phyloP scores from a whole-genome alignment of 495 filamentous ascomycete genomes.

The Trichoderma reesei region DNA sequence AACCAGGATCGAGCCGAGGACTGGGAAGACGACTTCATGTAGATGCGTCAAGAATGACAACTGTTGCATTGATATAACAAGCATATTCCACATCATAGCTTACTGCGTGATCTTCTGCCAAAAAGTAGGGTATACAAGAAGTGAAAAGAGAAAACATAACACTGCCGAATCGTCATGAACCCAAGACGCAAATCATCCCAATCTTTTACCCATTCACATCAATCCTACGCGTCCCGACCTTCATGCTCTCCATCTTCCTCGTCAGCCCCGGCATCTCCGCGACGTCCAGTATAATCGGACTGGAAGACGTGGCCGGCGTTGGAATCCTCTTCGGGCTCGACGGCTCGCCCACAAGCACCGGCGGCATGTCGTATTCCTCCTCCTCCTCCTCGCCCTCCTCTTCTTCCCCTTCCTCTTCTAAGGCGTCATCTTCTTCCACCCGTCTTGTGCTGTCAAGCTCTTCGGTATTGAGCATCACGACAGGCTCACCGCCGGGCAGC shows the following conservation, averaged over 20 bases:
- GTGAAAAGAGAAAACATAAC: not conserved
- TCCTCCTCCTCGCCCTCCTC: not conserved
- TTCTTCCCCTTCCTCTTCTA: not conserved
- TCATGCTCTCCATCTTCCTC: not conserved
- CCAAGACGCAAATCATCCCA: not conserved
- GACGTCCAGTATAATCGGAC: not conserved
- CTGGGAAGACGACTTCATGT: slow-evolving; percentile 72
- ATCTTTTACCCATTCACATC: not conserved
- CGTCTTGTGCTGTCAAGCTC: not conserved
- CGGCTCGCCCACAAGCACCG: not conserved
- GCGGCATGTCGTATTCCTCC: not conserved
- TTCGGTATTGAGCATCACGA: slow-evolving; percentile 13
- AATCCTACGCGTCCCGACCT: not conserved
- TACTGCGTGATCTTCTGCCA: not conserved
- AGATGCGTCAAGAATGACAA: not conserved
- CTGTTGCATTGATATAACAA: too few relatives aligned
- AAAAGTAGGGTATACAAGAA: not conserved
- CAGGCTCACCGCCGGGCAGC: slow-evolving; percentile 37
- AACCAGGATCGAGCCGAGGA: slow-evolving; percentile 56
- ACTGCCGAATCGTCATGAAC: not conserved
- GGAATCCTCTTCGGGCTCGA: not conserved
- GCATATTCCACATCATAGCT: not conserved
- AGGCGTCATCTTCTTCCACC: not conserved
- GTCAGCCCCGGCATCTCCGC: not conserved
- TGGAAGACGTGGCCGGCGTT: not conserved